Evolutionary conservation across 78 protist species (phyloP), one percentile per base, ranked within the genome.

Genomic region (Dictyostelium purpureum): DNA sequence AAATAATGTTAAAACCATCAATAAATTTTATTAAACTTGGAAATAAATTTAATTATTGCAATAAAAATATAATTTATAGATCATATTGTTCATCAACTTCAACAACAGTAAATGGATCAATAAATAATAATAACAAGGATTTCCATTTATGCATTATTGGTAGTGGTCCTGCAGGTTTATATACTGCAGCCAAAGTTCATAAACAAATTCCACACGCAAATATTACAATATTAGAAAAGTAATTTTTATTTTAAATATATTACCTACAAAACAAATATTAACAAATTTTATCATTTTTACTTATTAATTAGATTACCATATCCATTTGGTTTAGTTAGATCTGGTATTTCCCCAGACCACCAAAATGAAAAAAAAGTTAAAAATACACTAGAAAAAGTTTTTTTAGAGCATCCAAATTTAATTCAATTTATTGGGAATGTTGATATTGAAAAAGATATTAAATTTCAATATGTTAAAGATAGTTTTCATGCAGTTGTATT

Each of bases 101-200:
- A 21, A 42, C 24, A 16, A 56, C 65, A 56, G 31, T 24, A 6
- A 42, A 69, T 9, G 24, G n/a, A 42, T 19, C 76, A 9, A n/a
- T n/a, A n/a, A n/a, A n/a, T n/a, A n/a, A n/a, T n/a, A n/a, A n/a
- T n/a, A n/a, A n/a, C n/a, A n/a, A n/a, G n/a, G 19, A 33, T 31
- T 49, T 79, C 16, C 63, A 80, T 33, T 40, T 89, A 51, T 75
- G 88, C 47, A 80, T 89, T n/a, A 73, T 89, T 35, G 94, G 94
- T 49, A 89, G 94, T 77, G 94, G 94, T 31, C 94, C 94, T 9
- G 94, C 94, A 5, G 94, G 94, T 31, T 38, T 89, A 40, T 89
- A 89, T 28, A 89, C 94, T 14, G 94, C 94, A 2, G 66, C 70
- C 21, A 67, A 78, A 19, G 66, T 89, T 24, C 52, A 65, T 12